Base-by-base conservation (phyloP, 2,329 filamentous ascomycete species). In the Metarhizium humberi region DNA sequence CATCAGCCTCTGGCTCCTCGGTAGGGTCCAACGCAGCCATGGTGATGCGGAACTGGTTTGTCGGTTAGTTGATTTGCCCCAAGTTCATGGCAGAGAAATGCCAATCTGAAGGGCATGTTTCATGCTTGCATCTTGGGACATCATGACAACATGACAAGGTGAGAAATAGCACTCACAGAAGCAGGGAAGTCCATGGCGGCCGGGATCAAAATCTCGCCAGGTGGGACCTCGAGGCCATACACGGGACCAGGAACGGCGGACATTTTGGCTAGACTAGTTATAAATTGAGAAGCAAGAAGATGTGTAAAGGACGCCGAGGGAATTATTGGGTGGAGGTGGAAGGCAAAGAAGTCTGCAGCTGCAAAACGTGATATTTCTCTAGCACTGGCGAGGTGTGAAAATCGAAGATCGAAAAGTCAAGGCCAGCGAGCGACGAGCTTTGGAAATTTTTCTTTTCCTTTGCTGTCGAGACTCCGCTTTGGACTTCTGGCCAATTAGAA, bases 21-120 rank as follows among this genome's bases (percentile, higher is more conserved):
- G 84, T 90, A 56, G 94, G 94, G 71, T 99, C 92, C 71, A 99
- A 87, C 62, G 94, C 94, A 66, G 95, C 94, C 94, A 99, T 99
- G 67, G 92, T 97, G 69, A 99, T 90, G 71, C 90, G 90, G 77
- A 96, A 95, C 92, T 96, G 66, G 32, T 5, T 11, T 30, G 10
- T 20, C 10, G 25, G 25, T 48, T 48, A 48, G 45, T 30, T 16
- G 45, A 16, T 29, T 48, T 16, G 20, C 20, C 7, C 13, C 11
- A 16, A 16, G 4, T 5, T 11, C 18, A 18, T 10, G 16, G 11
- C 16, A 20, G n/a, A 18, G 16, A 45, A 30, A 48, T 29, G 45
- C 10, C 29, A 45, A 52, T 53, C 25, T 16, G 40, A 43, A 18
- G 3, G 13, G 34, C 4, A 43, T n/a, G 3, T 6, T 10, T 20